Evolutionary conservation across 2,329 filamentous ascomycete species (phyloP).

Genomic region (Thermoascus crustaceus): DNA sequence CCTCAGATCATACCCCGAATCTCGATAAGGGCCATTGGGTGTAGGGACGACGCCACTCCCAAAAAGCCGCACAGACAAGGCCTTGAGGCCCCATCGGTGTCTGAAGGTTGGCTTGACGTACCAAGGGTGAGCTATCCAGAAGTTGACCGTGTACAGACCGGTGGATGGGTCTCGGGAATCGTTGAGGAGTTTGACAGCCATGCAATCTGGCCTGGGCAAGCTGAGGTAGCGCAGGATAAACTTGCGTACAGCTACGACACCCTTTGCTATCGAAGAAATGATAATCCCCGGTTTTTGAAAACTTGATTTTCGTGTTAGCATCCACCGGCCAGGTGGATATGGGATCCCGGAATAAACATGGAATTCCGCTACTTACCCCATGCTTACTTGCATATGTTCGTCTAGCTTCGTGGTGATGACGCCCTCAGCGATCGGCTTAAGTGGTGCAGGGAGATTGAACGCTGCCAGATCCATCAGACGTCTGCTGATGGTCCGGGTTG

Average conservation of each 20-base stretch:
- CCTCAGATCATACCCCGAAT: conserved; percentile 9
- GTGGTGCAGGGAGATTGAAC: not conserved
- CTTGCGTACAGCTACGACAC: conserved; percentile 2
- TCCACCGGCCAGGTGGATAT: not conserved
- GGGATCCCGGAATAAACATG: not conserved
- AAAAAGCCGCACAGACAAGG: conserved; percentile 10
- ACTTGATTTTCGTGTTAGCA: not conserved
- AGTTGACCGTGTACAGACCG: conserved; percentile 5
- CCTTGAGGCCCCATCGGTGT: conserved; percentile 10
- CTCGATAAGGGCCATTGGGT: conserved; percentile 4
- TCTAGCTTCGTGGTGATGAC: conserved; percentile 5
- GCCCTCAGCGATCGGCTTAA: conserved; percentile 3
- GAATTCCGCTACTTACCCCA: conserved; percentile 9
- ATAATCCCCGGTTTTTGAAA: not conserved
- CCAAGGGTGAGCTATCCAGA: conserved; percentile 13
- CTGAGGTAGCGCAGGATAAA: conserved; percentile 6
- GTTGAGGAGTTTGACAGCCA: conserved; percentile 4
- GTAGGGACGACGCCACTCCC: conserved; percentile 8
- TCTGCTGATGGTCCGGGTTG: conserved; percentile 1
- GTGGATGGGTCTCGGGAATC: conserved; percentile 5
- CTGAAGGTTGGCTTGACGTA: conserved; percentile 15
- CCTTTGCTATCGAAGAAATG: not conserved
- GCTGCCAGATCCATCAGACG: not conserved
- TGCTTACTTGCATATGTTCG: conserved; percentile 3
- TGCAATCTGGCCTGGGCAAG: conserved; percentile 6